phyloP scores from a whole-genome alignment of 1,139 yeast genomes.

The Saccharomyces hybrid region DNA sequence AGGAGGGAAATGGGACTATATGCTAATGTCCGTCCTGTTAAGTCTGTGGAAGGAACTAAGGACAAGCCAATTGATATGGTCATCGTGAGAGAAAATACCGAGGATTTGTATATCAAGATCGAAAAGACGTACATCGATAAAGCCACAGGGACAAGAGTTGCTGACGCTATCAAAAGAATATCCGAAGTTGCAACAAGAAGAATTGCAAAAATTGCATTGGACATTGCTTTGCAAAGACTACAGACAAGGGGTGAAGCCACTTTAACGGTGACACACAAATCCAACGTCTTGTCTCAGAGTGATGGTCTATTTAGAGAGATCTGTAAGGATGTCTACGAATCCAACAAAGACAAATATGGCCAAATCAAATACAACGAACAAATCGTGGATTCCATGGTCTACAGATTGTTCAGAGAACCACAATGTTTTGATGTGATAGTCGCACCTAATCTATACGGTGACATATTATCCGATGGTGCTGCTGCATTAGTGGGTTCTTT shows the following conservation, averaged over 20 bases:
- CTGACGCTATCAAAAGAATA: slow-evolving; percentile 96
- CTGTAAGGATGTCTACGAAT: slow-evolving; percentile 66
- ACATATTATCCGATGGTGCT: slow-evolving; percentile 94
- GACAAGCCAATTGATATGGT: slow-evolving; percentile 90
- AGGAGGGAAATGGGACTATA: slow-evolving; percentile 90
- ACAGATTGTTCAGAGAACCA: slow-evolving; percentile 97
- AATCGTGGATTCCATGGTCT: slow-evolving; percentile 98
- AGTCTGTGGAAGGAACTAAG: slow-evolving; percentile 74
- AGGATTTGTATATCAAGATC: slow-evolving; percentile 91
- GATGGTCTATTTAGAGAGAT: slow-evolving; percentile 97
- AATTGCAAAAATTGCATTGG: slow-evolving; percentile 86
- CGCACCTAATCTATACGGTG: slow-evolving; percentile 97
- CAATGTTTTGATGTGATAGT: slow-evolving; percentile 94
- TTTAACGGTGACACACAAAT: slow-evolving; percentile 92
- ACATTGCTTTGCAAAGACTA: slow-evolving; percentile 88
- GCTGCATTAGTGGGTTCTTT: slow-evolving; percentile 97
- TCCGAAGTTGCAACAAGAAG: slow-evolving; percentile 76
- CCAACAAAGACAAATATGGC: slow-evolving; percentile 49
- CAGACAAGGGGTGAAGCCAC: slow-evolving; percentile 62
- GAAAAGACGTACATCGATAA: slow-evolving; percentile 64
- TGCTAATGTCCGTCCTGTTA: slow-evolving; percentile 97
- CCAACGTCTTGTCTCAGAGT: slow-evolving; percentile 83
- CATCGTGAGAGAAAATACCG: slow-evolving; percentile 96
- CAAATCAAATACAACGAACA: slow-evolving; percentile 75
- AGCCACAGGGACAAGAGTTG: slow-evolving; percentile 76